phyloP scores from a whole-genome alignment of 2,329 filamentous ascomycete genomes.

The Neopestalotiopsis sp. region DNA sequence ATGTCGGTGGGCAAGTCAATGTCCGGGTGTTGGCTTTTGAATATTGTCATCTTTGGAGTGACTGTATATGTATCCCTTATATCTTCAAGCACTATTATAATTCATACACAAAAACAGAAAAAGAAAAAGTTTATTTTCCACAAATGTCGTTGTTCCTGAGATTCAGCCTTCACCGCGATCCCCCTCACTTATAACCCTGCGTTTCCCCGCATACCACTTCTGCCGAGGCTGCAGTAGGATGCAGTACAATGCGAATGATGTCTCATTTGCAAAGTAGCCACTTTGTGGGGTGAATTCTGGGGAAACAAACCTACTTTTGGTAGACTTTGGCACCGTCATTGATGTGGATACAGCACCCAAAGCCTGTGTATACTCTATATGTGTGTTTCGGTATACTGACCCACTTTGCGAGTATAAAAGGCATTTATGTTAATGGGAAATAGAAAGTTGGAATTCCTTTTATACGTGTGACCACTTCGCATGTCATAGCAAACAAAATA shows the following conservation, averaged over 20 bases:
- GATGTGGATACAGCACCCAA: too few species aligned
- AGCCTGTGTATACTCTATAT: too few species aligned
- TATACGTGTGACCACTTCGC: too few species aligned
- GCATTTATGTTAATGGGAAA: too few species aligned
- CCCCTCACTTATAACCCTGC: conserved; percentile 13
- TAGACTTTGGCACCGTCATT: too few species aligned
- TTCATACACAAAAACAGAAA: too few species aligned
- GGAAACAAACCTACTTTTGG: background rate
- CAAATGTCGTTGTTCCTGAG: background rate
- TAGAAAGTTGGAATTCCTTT: too few species aligned
- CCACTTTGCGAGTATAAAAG: too few species aligned
- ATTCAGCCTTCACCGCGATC: background rate
- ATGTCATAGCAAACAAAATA: too few species aligned
- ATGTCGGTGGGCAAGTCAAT: conserved; percentile 21
- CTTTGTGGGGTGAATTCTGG: background rate
- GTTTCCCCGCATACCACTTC: conserved; percentile 9
- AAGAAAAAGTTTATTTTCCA: too few species aligned
- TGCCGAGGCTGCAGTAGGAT: conserved; percentile 11
- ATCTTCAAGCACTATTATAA: too few species aligned
- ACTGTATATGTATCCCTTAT: background rate
- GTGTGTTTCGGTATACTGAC: too few species aligned
- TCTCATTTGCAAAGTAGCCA: background rate
- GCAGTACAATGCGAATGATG: background rate
- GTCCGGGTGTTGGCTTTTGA: conserved; percentile 3
- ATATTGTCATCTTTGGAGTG: background rate